Conservation (phyloP, 1,284 basidiomycete species). For the Austropuccinia psidii region DNA sequence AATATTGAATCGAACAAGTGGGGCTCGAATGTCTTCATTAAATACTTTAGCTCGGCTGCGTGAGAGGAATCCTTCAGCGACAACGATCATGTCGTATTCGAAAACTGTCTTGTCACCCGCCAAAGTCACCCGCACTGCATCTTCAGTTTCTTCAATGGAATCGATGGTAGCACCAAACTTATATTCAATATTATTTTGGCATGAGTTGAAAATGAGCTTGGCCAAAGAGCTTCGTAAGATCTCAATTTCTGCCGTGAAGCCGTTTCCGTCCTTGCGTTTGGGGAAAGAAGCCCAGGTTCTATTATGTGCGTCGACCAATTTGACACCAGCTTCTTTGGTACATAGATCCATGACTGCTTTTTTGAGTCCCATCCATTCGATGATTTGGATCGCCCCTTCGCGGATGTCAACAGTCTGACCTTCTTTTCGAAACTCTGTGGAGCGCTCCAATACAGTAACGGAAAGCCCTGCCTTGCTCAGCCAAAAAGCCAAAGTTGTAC, state of each 20-base stretch:
- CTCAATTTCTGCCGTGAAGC: constrained; percentile 39
- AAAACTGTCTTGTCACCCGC: constrained; percentile 35
- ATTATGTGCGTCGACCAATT: constrained; percentile 38
- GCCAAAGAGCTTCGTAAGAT: constrained; percentile 41
- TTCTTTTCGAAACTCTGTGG: constrained; percentile 40
- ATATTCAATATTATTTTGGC: constrained; percentile 37
- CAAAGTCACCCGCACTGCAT: constrained; percentile 33
- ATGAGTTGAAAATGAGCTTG: constrained; percentile 37
- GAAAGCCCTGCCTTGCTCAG: constrained; percentile 41
- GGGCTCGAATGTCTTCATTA: constrained; percentile 5
- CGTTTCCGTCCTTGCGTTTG: not conserved
- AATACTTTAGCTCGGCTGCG: constrained; percentile 39
- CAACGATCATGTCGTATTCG: constrained; percentile 40
- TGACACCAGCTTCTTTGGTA: not conserved
- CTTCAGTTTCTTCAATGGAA: constrained; percentile 37
- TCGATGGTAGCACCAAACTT: constrained; percentile 38
- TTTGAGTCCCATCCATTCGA: constrained; percentile 42
- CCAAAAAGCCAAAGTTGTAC: constrained; percentile 45
- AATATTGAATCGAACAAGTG: not conserved
- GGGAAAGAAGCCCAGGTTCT: constrained; percentile 25
- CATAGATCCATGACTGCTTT: not conserved
- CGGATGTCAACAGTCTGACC: constrained; percentile 48
- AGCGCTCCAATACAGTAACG: constrained; percentile 47
- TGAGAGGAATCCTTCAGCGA: constrained; percentile 42
- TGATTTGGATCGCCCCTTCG: constrained; percentile 43